Evolutionary conservation across 306 rosid genomes (phyloP).

Genomic region (Oemleria cerasiformis): DNA sequence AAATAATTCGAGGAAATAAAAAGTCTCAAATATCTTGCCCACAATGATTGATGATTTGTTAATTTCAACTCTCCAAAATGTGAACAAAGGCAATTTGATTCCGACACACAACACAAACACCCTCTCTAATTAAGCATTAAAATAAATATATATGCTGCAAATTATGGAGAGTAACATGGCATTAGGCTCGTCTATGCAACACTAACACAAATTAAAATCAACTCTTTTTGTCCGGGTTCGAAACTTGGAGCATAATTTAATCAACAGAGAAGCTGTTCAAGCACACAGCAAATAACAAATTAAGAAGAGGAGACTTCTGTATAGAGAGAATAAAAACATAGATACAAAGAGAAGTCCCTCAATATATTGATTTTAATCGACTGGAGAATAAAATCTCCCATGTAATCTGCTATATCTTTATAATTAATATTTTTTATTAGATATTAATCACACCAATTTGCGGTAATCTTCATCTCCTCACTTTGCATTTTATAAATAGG

Average conservation of each 20-base stretch:
- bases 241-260: conserved; percentile 4
- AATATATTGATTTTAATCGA: background rate
- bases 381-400: no score
- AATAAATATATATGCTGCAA: conserved; percentile 13
- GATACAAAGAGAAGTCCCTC: conserved; percentile 1
- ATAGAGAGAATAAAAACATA: conserved; percentile 6
- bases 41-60: conserved; percentile 17
- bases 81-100: conserved; percentile 14
- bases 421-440: no score
- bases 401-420: no score
- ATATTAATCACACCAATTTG: no score
- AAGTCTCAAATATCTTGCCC: conserved; percentile 17
- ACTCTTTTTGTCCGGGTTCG: conserved; percentile 18
- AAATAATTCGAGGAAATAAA: background rate
- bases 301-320: background rate
- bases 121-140: background rate
- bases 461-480: no score
- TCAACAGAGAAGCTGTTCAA: conserved; percentile 14
- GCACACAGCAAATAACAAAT: background rate
- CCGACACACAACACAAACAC: background rate
- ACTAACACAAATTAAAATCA: conserved; percentile 5
- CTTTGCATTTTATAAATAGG: no score
- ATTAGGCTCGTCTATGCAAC: background rate
- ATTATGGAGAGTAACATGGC: conserved; percentile 23
- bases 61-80: conserved; percentile 14